Evolutionary conservation across 495 filamentous ascomycete species (phyloP).

Genomic region (Articulospora tetracladia): DNA sequence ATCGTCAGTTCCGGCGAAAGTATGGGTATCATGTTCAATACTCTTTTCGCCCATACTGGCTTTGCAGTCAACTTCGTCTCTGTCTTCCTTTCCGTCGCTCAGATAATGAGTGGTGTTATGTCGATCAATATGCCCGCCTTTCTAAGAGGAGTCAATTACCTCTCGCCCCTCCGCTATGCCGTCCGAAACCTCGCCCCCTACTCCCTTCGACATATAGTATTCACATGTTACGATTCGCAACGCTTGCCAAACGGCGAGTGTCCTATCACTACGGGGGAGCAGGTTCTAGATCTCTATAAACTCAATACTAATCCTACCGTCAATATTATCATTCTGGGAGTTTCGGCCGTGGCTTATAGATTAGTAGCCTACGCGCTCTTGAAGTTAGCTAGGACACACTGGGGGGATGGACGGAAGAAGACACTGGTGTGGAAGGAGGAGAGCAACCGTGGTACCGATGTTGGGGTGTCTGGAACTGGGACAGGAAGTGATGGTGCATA

Average conservation of each 20-base stretch:
- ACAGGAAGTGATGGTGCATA: neutral
- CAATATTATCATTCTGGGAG: constrained; percentile 56
- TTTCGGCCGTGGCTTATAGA: constrained; percentile 59
- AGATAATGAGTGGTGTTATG: constrained; percentile 65
- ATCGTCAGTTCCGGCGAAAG: constrained; percentile 71
- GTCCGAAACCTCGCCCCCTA: constrained; percentile 60
- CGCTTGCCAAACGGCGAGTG: constrained; percentile 52
- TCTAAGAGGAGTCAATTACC: constrained; percentile 63
- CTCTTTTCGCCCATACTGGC: constrained; percentile 66
- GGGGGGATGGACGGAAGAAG: constrained; percentile 20
- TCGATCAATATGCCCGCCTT: constrained; percentile 60
- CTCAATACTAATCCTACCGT: constrained; percentile 49
- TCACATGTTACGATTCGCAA: constrained; percentile 56
- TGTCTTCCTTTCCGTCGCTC: constrained; percentile 59
- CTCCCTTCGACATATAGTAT: constrained; percentile 48
- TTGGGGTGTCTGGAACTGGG: neutral
- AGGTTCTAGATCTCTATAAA: constrained; percentile 61
- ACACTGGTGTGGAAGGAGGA: neutral
- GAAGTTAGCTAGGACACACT: constrained; percentile 38
- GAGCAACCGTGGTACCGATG: neutral
- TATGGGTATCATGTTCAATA: constrained; percentile 77
- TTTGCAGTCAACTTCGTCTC: constrained; percentile 69
- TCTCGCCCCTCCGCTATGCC: constrained; percentile 65
- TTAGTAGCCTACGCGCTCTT: constrained; percentile 59
- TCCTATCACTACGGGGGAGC: constrained; percentile 54